Evolutionary conservation across 306 rosid genomes (phyloP), one percentile per base, ranked within the genome.

Genomic region (Mimosa pudica): DNA sequence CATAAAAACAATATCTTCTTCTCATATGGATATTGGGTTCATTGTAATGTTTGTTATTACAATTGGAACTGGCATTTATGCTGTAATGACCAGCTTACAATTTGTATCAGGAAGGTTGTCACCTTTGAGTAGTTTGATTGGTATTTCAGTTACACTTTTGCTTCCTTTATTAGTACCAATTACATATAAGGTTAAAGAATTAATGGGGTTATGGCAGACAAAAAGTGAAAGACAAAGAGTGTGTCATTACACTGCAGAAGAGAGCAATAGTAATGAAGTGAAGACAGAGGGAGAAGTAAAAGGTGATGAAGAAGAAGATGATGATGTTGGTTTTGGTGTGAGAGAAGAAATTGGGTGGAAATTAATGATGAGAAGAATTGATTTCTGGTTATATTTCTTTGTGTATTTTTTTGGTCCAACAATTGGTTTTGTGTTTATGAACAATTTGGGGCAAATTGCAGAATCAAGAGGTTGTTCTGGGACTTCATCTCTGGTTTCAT

Each of bases 381-480:
- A 24, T 24, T 24, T 24, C 30, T 24, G 30, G 30, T 24, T 24
- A 24, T 91, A 93, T 79, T 89, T 90, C 70, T 82, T 77, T 1
- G 89, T 85, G 6, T 93, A 93, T 35, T 77, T 93, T 0, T 89
- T 75, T 18, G 86, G 97, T 73, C 93, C 90, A 65, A 91, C 98
- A 10, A 48, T 93, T 5, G 98, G 98, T 10, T 38, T 93, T 11
- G 98, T 86, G 32, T 93, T 77, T 84, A 73, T 91, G 38, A 93
- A 93, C 81, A 93, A 92, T 81, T 79, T 93, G 83, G 98, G 98
- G 8, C 98, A 93, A 73, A 93, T 93, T 68, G 89, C 91, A 1
- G 98, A 93, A 77, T 93, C 98, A 30, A 73, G 98, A 6, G 92
- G 87, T 10, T 86, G 81, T 32, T 79, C 90, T 0, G 73, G 52